A percentile compares a stretch with the other conserved stretches of the same genome.
These are phyloP conservation scores for Avicennia marina DNA, from an alignment of 257 asterid genomes.

Conservation along the genomic window DNA sequence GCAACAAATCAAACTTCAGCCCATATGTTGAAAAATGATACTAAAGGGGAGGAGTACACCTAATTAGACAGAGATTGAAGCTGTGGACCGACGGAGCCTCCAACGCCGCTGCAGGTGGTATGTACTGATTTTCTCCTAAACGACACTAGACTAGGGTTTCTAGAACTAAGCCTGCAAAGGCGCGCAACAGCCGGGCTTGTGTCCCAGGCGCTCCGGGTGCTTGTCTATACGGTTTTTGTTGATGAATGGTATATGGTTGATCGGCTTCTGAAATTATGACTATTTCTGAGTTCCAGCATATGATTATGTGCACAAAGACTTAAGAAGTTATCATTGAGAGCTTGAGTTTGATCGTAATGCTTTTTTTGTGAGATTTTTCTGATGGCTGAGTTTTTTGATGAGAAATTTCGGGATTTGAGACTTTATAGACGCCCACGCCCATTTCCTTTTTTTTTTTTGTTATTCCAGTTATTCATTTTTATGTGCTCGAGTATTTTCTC, in stretches of 20 bases:
- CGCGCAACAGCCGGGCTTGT: too few relatives aligned
- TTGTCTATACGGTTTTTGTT: not conserved
- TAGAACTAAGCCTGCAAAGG: too few relatives aligned
- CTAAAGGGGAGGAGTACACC: not conserved
- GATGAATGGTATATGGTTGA: not conserved
- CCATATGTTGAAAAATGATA: too few relatives aligned
- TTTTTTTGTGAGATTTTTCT: not conserved
- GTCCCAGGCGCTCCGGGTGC: not conserved
- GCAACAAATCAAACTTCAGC: too few relatives aligned
- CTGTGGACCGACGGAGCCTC: not conserved
- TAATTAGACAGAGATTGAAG: too few relatives aligned
- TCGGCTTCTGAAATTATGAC: not conserved
- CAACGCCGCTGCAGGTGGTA: not conserved
- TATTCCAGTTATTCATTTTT: too few relatives aligned
- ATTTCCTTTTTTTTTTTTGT: not conserved
- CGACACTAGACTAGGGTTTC: not conserved
- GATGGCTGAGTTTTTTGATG: not conserved
- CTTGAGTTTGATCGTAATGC: too few relatives aligned
- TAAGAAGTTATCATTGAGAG: conserved; percentile 4
- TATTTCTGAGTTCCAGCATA: not conserved
- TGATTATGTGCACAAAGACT: not conserved
- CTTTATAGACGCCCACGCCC: not conserved
- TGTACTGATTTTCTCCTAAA: not conserved
- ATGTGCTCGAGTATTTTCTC: not conserved
- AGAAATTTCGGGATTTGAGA: not conserved